Evolutionary conservation across 2,329 filamentous ascomycete species (phyloP).

Genomic region (Orbilia javanica): DNA sequence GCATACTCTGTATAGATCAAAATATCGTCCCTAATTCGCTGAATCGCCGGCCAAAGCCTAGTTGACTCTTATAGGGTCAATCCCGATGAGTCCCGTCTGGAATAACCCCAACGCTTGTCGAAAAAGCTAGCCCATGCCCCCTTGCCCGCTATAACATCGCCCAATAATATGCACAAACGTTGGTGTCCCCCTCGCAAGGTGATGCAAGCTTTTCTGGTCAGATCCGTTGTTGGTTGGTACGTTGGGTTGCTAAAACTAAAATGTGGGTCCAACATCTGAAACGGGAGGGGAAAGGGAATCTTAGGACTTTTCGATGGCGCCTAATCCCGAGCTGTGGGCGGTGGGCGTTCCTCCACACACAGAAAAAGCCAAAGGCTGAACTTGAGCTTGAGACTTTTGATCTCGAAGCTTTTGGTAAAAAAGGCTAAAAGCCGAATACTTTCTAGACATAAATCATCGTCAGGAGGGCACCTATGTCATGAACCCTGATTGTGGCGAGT

Average conservation of each 20-base stretch:
- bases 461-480: conserved; percentile 9
- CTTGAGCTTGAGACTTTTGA: conserved; percentile 24
- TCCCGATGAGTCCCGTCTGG: conserved; percentile 18
- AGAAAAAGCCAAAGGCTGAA: conserved; percentile 10
- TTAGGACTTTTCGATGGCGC: conserved; percentile 31
- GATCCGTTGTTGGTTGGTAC: conserved; percentile 18
- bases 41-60: neutral
- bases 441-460: too few relatives aligned
- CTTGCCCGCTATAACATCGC: conserved; percentile 4
- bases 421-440: conserved; percentile 1
- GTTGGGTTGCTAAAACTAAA: conserved; percentile 15
- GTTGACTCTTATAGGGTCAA: conserved; percentile 13
- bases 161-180: conserved; percentile 52
- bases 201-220: conserved; percentile 35
- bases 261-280: conserved; percentile 35
- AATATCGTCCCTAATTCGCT: neutral
- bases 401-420: neutral
- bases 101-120: conserved; percentile 27
- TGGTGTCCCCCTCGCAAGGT: conserved; percentile 36
- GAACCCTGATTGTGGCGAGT: conserved; percentile 12
- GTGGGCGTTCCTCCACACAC: conserved; percentile 1
- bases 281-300: conserved; percentile 11
- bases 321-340: conserved; percentile 26
- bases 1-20: neutral
- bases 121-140: neutral